A percentile compares a stretch with the other conserved stretches of the same genome.
Conservation (phyloP, 2,329 filamentous ascomycete species). For the Xylaria digitata region DNA sequence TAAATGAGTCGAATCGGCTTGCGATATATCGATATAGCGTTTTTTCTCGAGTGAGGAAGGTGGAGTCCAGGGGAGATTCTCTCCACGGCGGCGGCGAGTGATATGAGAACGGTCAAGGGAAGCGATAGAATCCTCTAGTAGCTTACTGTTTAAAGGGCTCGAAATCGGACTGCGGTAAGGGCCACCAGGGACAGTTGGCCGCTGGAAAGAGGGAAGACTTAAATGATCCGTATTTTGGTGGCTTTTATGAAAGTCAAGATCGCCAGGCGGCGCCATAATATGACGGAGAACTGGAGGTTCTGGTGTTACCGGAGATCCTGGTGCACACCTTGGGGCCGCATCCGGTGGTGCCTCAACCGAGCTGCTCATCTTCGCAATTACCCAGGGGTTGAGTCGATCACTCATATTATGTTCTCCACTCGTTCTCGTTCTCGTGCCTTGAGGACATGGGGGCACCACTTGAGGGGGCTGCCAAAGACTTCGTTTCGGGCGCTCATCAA, state of each 20-base stretch:
- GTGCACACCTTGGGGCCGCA: not conserved
- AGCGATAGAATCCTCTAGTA: slow-evolving; percentile 8
- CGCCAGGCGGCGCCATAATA: slow-evolving; percentile 43
- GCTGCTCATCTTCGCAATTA: slow-evolving; percentile 54
- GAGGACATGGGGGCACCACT: not conserved
- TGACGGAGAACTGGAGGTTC: slow-evolving; percentile 49
- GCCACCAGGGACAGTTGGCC: slow-evolving; percentile 38
- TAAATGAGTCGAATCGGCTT: not conserved
- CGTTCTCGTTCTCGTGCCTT: not conserved
- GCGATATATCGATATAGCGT: slow-evolving; percentile 3
- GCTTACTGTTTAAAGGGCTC: slow-evolving; percentile 32
- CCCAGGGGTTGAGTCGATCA: slow-evolving; percentile 53
- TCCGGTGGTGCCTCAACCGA: slow-evolving; percentile 21
- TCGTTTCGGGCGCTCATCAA: slow-evolving; percentile 30
- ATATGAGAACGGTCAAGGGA: slow-evolving; percentile 17
- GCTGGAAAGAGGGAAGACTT: slow-evolving; percentile 12
- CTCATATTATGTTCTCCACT: not conserved
- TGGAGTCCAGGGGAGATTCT: slow-evolving; percentile 47
- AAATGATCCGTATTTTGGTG: slow-evolving; percentile 31
- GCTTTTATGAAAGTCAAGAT: slow-evolving; percentile 46
- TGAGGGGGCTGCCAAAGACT: slow-evolving; percentile 23
- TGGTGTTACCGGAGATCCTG: slow-evolving; percentile 35
- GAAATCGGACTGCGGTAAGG: slow-evolving; percentile 45
- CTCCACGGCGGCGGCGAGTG: slow-evolving; percentile 33
- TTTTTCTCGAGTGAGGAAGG: slow-evolving; percentile 45